These are phyloP conservation scores for Inonotus hispidus DNA, from an alignment of 1,284 basidiomycete genomes.

Conservation along the genomic window DNA sequence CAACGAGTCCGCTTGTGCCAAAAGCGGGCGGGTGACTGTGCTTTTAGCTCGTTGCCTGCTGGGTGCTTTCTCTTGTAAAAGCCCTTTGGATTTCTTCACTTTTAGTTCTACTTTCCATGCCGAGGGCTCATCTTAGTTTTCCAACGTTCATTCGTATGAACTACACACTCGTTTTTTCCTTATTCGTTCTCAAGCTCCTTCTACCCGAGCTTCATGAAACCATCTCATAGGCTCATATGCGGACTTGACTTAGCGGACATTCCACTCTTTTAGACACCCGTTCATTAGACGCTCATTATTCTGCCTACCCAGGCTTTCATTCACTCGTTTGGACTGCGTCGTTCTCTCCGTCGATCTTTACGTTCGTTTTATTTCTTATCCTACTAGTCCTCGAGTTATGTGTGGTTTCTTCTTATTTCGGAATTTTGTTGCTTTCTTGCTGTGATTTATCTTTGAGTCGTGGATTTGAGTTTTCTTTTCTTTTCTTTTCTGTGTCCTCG, in stretches of 20 bases:
- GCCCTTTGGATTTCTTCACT: not conserved
- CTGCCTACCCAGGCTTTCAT: not conserved
- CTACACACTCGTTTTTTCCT: not conserved
- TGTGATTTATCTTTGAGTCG: not conserved
- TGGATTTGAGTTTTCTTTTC: too few relatives aligned
- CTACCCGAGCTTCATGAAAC: not conserved
- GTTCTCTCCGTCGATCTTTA: not conserved
- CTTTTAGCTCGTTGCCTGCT: not conserved
- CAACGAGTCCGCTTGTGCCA: constrained; percentile 13
- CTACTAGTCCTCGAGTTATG: not conserved
- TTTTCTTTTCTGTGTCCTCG: too few relatives aligned
- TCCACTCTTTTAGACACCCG: not conserved
- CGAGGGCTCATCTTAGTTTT: not conserved
- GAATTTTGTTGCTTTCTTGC: not conserved
- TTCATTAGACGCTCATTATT: not conserved
- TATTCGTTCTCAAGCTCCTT: too few relatives aligned
- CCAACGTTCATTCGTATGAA: not conserved
- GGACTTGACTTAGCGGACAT: not conserved
- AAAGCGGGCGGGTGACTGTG: not conserved
- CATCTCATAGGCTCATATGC: not conserved
- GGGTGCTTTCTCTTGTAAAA: not conserved
- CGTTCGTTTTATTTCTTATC: not conserved
- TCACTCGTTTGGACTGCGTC: not conserved
- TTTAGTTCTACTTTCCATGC: not conserved
- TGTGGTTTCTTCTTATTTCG: not conserved